Base-by-base conservation (phyloP, 2,329 filamentous ascomycete species). In the Didymosphaeria variabile region DNA sequence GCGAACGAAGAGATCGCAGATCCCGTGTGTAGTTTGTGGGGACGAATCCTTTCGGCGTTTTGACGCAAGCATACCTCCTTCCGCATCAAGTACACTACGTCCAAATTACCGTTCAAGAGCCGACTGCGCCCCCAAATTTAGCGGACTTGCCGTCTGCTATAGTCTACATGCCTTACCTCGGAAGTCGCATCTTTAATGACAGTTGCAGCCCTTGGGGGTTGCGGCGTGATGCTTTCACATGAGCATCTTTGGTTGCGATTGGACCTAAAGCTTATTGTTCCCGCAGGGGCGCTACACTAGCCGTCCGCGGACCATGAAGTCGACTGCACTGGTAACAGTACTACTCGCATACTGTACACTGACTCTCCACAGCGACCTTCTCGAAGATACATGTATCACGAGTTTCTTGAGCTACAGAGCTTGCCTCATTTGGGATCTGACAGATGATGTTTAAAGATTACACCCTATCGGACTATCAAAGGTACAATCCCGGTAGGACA, bases 91-190 rank as follows among this genome's bases (percentile, higher is more conserved):
- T 55, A 50, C 36, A 54, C 49, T 50, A 58, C 19, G 21, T 49
- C 61, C 55, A 55, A 64, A 64, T 61, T 56, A 59, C 60, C 62
- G 64, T 54, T 26, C 38, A 53, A 55, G 49, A 53, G 36, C 38
- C 60, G 44, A 45, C 54, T 32, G 26, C 17, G 31, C 55, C 58
- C 26, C 31, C 40, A 42, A 19, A 46, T 32, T 34, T 47, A 46
- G 57, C 59, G 31, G 51, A 56, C 32, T 19, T 19, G 21, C 29
- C 19, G 52, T 55, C 17, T 42, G 12, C 26, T 60, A 52, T 29
- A 50, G 49, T 23, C 15, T 15, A 15, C 13, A 23, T n/a, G 15
- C 7, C 46, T 51, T 36, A 34, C 50, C 21, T 61, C 54, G 53
- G 59, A 57, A 44, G 38, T 53, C 52, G 29, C 51, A 57, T 38